Percentiles rank a stretch among this genome's conserved stretches.
Conservation (phyloP, 345 rosid genomes). For the Jatropha curcas region DNA sequence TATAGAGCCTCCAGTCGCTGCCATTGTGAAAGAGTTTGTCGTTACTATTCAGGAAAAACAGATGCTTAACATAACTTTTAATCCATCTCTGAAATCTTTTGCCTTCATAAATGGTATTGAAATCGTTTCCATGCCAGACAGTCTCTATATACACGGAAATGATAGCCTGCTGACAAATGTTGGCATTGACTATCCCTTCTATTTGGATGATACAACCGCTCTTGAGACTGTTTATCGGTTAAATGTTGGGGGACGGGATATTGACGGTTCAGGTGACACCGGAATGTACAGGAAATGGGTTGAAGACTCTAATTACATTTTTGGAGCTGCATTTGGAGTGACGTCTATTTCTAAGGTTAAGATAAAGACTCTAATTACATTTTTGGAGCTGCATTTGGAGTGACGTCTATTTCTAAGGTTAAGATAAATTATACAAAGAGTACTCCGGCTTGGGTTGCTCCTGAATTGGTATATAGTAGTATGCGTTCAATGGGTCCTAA, state of each 20-base stretch:
- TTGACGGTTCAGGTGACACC: background rate
- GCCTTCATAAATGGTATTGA: slow-evolving; percentile 13
- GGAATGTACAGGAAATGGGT: slow-evolving; percentile 2
- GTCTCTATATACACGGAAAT: background rate
- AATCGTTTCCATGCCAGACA: background rate
- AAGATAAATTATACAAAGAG: too few species aligned
- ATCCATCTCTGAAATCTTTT: background rate
- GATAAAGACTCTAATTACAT: background rate
- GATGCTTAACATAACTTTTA: background rate
- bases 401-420: background rate
- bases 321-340: background rate
- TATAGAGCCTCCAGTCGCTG: background rate
- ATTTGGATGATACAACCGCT: background rate
- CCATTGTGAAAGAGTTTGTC: background rate
- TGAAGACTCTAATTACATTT: background rate
- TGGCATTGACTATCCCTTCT: background rate
- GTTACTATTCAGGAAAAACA: background rate
- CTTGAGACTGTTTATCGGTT: slow-evolving; percentile 2
- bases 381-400: background rate
- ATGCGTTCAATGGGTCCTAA: background rate
- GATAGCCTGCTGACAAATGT: background rate
- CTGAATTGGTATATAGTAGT: background rate
- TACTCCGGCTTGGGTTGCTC: background rate
- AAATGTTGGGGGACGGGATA: background rate
- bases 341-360: background rate